Base-by-base conservation (phyloP, 768 basidiomycete genomes). In the Tremella yokohamensis region DNA sequence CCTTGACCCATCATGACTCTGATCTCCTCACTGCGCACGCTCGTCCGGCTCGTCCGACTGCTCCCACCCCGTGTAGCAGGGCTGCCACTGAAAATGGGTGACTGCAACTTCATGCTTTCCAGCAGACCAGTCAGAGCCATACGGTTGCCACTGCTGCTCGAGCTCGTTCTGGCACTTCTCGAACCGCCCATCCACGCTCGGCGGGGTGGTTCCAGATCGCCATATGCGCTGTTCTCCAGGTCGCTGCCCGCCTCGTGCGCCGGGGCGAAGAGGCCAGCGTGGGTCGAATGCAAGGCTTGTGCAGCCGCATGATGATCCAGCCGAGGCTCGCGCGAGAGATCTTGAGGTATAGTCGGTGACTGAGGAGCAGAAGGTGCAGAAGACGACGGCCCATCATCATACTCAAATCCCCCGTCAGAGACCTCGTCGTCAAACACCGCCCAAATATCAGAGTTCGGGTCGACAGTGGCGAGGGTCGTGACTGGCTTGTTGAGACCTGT, bases 401-500 rank as follows among this genome's bases (percentile, higher is more conserved):
- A 65, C 37, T 66, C 61, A 44, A 65, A 64, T 19, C 65, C 70
- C 4, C 66, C 66, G 40, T 70, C 68, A 8, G 68, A 73, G 4
- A 62, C 61, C 47, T 68, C 70, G 34, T 73, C 71, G 18, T 73
- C 71, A 44, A 73, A 73, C 12, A 73, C 71, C 0, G 68, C 71
- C 71, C 71, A 73, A 2, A 73, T 48, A 52, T 70, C 71, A 15
- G 56, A 56, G 22, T 59, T 54, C 0, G 59, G 63, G 11, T 62
- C 60, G 6, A 62, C 53, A 8, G 39, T 54, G 0, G 64, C 62
- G 15, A 62, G 54, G 0, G 68, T 58, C 12, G 50, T 50, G n/a
- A 61, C 57, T 12, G 71, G 71, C 18, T 52, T 39, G 8, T 60
- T 66, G 12, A 73, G 50, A 3, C 71, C 71, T 4, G 75, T 73